phyloP scores from a whole-genome alignment of 768 basidiomycete species.

The Neoboletus magnificus region DNA sequence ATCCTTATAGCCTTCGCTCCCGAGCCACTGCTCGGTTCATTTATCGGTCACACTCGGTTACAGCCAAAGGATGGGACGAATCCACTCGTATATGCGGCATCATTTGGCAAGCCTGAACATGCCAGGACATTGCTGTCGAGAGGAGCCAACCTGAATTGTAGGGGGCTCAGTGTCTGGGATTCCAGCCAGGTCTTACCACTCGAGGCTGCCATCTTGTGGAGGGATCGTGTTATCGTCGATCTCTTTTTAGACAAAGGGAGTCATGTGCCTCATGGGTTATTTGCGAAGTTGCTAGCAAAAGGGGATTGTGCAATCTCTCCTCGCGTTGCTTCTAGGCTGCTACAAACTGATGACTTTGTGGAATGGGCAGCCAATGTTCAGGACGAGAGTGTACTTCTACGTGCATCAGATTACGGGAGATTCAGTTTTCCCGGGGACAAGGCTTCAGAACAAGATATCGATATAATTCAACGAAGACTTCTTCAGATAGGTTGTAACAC shows the following conservation, averaged over 20 bases:
- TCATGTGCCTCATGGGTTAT: background rate
- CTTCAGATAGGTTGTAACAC: slow-evolving; percentile 2
- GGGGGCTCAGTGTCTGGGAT: background rate
- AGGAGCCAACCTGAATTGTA: background rate
- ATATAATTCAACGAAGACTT: slow-evolving; percentile 1
- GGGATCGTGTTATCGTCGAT: background rate
- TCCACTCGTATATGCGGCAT: background rate
- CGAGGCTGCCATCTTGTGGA: background rate
- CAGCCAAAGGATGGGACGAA: background rate
- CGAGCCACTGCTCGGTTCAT: background rate
- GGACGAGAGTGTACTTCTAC: background rate
- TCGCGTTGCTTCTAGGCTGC: background rate
- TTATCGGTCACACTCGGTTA: background rate
- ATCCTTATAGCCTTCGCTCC: background rate
- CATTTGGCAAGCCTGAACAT: background rate
- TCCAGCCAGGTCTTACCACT: background rate
- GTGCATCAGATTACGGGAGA: background rate
- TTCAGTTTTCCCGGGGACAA: background rate
- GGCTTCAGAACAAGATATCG: background rate
- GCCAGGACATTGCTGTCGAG: background rate
- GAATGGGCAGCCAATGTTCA: background rate
- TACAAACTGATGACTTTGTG: slow-evolving; percentile 6
- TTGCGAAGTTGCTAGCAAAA: background rate
- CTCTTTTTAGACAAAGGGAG: background rate
- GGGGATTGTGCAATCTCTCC: background rate